These are phyloP conservation scores for Trichoderma aggressivum DNA, from an alignment of 2,329 filamentous ascomycete genomes.

Conservation along the genomic window DNA sequence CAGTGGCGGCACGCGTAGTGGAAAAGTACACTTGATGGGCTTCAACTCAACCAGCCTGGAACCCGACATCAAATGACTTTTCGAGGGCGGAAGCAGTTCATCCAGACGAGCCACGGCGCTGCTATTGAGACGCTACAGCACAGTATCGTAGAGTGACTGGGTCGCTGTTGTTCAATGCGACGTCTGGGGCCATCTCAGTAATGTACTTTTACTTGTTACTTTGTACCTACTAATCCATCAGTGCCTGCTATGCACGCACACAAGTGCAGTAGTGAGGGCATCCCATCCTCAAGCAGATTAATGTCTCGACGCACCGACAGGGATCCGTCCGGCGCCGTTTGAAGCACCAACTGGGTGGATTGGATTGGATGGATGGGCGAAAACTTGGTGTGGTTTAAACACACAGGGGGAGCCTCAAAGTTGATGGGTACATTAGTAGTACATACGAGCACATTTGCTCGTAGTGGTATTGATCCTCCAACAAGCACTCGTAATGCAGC, in stretches of 20 bases:
- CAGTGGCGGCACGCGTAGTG: background rate
- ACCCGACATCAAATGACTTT: too few relatives aligned
- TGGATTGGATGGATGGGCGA: background rate
- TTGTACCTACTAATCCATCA: background rate
- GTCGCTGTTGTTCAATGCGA: background rate
- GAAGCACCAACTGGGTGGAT: background rate
- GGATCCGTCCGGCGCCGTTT: background rate
- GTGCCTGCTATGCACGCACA: background rate
- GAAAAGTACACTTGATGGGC: background rate
- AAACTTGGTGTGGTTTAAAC: background rate
- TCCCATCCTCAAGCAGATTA: background rate
- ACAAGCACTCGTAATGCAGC: background rate
- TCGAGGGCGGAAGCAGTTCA: too few relatives aligned
- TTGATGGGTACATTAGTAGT: background rate
- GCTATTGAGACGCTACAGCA: background rate
- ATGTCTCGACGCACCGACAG: slow-evolving; percentile 6
- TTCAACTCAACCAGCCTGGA: background rate
- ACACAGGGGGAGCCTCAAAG: background rate
- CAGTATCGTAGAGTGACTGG: background rate
- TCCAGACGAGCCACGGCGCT: background rate
- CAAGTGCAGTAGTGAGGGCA: background rate
- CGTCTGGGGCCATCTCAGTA: too few relatives aligned
- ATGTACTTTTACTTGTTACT: background rate
- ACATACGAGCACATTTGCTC: background rate
- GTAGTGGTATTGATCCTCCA: background rate